phyloP scores from a whole-genome alignment of 257 asterid genomes.

The Eustoma russellianum region DNA sequence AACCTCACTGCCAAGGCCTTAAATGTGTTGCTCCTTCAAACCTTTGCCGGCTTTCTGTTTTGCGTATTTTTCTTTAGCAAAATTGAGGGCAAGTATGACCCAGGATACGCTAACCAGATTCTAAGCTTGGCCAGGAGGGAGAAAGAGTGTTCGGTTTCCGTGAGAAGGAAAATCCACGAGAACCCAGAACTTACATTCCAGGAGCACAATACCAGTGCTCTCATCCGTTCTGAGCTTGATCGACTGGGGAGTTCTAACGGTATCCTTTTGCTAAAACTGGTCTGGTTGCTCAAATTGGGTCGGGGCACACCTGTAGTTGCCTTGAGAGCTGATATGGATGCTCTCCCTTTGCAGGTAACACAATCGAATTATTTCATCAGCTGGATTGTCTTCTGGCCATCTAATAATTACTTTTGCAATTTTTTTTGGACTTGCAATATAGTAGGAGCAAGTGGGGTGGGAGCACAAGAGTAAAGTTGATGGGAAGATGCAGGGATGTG shows the following conservation, averaged over 20 bases:
- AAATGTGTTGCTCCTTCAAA: constrained; percentile 19
- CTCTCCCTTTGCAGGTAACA: constrained; percentile 64
- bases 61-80: constrained; percentile 8
- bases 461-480: constrained; percentile 78
- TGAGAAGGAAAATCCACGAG: constrained; percentile 75
- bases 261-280: constrained; percentile 81
- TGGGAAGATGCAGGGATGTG: constrained; percentile 91
- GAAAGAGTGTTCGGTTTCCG: constrained; percentile 47
- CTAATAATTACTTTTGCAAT: neutral
- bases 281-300: constrained; percentile 71
- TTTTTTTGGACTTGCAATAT: neutral
- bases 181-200: constrained; percentile 68
- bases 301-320: constrained; percentile 72
- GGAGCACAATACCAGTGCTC: constrained; percentile 71
- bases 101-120: constrained; percentile 36
- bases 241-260: constrained; percentile 48
- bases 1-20: no score
- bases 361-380: no score
- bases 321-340: constrained; percentile 89
- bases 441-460: constrained; percentile 81
- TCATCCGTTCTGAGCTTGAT: constrained; percentile 59
- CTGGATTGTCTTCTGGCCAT: no score
- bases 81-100: constrained; percentile 5
- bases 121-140: constrained; percentile 42
- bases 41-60: constrained; percentile 9